Evolutionary conservation across 2,329 filamentous ascomycete genomes (phyloP).

Genomic region (Ophiocordyceps camponoti-floridani): DNA sequence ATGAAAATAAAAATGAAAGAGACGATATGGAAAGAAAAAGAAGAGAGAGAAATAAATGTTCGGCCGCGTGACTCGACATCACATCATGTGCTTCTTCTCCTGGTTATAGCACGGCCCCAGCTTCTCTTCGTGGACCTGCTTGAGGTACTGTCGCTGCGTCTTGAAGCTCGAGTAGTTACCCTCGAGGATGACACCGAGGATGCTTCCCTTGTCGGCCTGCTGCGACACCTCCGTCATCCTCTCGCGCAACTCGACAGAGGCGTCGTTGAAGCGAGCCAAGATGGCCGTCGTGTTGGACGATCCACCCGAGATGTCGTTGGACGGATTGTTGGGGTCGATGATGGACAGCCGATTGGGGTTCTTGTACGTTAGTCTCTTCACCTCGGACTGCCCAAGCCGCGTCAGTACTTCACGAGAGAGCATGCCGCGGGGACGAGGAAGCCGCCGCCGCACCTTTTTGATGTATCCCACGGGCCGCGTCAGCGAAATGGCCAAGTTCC

Average conservation of each 20-base stretch:
- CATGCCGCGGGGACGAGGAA: neutral
- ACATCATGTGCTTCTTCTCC: slow-evolving; percentile 4
- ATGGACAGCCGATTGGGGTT: slow-evolving; percentile 60
- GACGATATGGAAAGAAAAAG: neutral
- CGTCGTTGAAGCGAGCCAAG: slow-evolving; percentile 49
- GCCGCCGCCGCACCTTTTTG: slow-evolving; percentile 44
- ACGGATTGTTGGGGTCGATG: slow-evolving; percentile 71
- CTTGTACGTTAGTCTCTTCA: slow-evolving; percentile 31
- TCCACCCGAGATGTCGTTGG: slow-evolving; percentile 83
- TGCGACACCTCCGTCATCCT: slow-evolving; percentile 35
- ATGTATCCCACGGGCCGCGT: slow-evolving; percentile 52
- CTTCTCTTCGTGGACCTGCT: slow-evolving; percentile 26
- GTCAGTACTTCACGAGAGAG: neutral
- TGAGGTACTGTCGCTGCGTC: slow-evolving; percentile 46
- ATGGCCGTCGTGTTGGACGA: slow-evolving; percentile 55
- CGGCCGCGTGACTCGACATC: neutral
- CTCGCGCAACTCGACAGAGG: slow-evolving; percentile 36
- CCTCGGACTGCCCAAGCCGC: slow-evolving; percentile 17
- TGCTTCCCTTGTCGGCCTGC: slow-evolving; percentile 13
- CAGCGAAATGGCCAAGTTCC: slow-evolving; percentile 54
- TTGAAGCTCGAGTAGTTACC: slow-evolving; percentile 67
- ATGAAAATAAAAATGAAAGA: too few species aligned
- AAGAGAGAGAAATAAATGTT: neutral
- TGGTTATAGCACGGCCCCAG: slow-evolving; percentile 16
- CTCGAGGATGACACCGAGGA: slow-evolving; percentile 55